Conservation (phyloP, 2,329 filamentous ascomycete species). For the Juglanconis sp. region DNA sequence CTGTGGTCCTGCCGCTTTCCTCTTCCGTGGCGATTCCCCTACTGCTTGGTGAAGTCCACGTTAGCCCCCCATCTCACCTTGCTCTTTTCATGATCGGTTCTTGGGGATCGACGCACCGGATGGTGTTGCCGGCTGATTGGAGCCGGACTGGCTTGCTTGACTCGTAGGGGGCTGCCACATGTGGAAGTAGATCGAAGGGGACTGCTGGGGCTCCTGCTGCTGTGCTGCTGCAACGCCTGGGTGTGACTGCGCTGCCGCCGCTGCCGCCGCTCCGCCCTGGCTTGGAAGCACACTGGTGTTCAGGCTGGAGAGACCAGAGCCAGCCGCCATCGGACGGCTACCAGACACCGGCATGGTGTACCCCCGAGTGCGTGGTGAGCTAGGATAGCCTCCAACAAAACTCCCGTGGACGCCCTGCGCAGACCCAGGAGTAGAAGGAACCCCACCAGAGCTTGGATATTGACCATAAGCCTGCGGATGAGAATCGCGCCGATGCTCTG, state of each 20-base stretch:
- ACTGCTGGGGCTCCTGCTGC: conserved; percentile 62
- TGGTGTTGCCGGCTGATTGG: conserved; percentile 68
- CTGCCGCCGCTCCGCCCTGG: conserved; percentile 26
- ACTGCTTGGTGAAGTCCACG: conserved; percentile 49
- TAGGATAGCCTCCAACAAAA: conserved; percentile 42
- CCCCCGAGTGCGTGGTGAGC: conserved; percentile 47
- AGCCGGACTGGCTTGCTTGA: conserved; percentile 52
- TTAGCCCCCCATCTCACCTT: conserved; percentile 36
- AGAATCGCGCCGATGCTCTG: conserved; percentile 54
- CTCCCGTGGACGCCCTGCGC: conserved; percentile 35
- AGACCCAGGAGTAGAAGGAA: conserved; percentile 42
- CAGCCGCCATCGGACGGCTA: conserved; percentile 32
- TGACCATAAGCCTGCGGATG: conserved; percentile 40
- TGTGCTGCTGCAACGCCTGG: conserved; percentile 50
- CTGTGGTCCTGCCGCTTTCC: conserved; percentile 66
- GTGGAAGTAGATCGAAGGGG: conserved; percentile 82
- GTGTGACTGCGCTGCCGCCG: conserved; percentile 44
- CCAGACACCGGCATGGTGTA: conserved; percentile 44
- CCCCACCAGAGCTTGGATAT: conserved; percentile 38
- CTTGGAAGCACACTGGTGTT: conserved; percentile 43
- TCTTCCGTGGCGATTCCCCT: conserved; percentile 79
- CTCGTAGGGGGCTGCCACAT: conserved; percentile 83
- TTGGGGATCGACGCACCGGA: conserved; percentile 66
- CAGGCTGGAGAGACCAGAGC: conserved; percentile 40
- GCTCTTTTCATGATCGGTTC: conserved; percentile 35